A percentile compares a stretch with the other conserved stretches of the same genome.
phyloP scores from a whole-genome alignment of 2,329 filamentous ascomycete genomes.

The Xylariaceae sp. region DNA sequence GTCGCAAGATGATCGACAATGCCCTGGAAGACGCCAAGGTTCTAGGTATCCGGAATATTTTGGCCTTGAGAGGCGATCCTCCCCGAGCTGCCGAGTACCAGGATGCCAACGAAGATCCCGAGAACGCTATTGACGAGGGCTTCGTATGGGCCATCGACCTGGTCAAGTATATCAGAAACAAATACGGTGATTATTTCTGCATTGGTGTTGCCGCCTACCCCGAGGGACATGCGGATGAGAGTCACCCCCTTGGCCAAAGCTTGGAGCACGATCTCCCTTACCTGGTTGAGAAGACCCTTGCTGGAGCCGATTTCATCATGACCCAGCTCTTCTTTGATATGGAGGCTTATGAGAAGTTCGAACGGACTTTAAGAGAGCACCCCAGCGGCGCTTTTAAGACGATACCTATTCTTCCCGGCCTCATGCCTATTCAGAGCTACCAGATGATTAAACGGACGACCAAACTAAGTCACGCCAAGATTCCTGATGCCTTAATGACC shows the following conservation, averaged over 20 bases:
- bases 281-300: slow-evolving; percentile 82
- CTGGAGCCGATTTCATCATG: slow-evolving; percentile 97
- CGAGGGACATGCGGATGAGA: slow-evolving; percentile 90
- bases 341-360: slow-evolving; percentile 74
- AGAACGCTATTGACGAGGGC: slow-evolving; percentile 63
- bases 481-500: slow-evolving; percentile 65
- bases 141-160: slow-evolving; percentile 88
- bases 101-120: slow-evolving; percentile 52
- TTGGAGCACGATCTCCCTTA: slow-evolving; percentile 80
- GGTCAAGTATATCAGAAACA: slow-evolving; percentile 79
- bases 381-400: slow-evolving; percentile 79
- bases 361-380: slow-evolving; percentile 69
- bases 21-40: slow-evolving; percentile 86
- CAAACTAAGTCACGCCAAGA: slow-evolving; percentile 83
- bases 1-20: slow-evolving; percentile 74
- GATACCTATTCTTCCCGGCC: slow-evolving; percentile 84
- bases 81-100: slow-evolving; percentile 85
- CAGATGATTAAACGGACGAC: slow-evolving; percentile 91
- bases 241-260: slow-evolving; percentile 65
- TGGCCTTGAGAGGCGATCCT: slow-evolving; percentile 86
- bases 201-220: slow-evolving; percentile 92
- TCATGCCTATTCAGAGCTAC: slow-evolving; percentile 98
- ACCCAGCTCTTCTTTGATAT: slow-evolving; percentile 96
- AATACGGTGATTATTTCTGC: slow-evolving; percentile 92
- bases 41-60: slow-evolving; percentile 86